Evolutionary conservation across 2,329 filamentous ascomycete genomes (phyloP).

Genomic region (Clonostachys chloroleuca): DNA sequence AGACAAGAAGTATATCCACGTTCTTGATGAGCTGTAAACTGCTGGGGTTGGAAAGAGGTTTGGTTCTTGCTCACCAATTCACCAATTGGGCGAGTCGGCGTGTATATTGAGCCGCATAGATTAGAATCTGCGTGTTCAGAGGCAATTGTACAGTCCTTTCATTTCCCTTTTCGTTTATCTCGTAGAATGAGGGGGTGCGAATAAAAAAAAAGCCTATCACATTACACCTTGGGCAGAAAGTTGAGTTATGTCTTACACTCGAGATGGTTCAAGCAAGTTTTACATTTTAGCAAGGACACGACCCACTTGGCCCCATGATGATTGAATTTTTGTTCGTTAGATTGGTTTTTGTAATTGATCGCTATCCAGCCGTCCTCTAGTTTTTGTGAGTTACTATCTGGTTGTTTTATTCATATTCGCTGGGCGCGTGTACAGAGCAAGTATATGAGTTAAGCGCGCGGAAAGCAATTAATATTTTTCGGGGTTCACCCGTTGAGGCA

Average conservation of each 20-base stretch:
- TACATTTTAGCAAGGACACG: not conserved
- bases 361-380: no score
- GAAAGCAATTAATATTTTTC: not conserved
- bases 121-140: not conserved
- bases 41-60: not conserved
- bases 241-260: not conserved
- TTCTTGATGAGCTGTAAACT: slow-evolving; percentile 76
- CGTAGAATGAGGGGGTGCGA: not conserved
- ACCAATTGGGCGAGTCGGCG: not conserved
- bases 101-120: not conserved
- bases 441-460: no score
- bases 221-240: not conserved
- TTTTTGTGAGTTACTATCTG: no score
- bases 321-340: no score
- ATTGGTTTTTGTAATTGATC: no score
- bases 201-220: not conserved
- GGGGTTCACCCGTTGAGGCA: no score
- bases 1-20: slow-evolving; percentile 95
- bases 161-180: not conserved
- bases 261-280: not conserved
- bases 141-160: slow-evolving; percentile 1
- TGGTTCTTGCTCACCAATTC: not conserved
- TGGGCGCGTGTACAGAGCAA: no score
- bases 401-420: no score
- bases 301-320: no score